These are phyloP conservation scores for Trichoderma simmonsii DNA, from an alignment of 2,329 filamentous ascomycete genomes.

Conservation along the genomic window DNA sequence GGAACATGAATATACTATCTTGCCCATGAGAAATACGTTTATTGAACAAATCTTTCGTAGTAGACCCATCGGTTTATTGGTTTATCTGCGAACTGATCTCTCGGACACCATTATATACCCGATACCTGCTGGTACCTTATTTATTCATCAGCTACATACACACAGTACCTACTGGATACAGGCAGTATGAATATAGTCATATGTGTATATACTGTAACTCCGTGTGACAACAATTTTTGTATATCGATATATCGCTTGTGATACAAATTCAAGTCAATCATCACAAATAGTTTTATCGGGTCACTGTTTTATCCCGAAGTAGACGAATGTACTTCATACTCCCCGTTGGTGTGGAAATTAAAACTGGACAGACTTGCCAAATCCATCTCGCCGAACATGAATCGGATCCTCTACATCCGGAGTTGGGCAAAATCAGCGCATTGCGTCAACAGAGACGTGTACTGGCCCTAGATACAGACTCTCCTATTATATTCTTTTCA, in stretches of 20 bases:
- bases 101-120: neutral
- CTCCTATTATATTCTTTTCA: neutral
- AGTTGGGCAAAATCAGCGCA: neutral
- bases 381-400: neutral
- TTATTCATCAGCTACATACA: neutral
- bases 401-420: neutral
- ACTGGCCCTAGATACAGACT: neutral
- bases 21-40: neutral
- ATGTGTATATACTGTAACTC: neutral
- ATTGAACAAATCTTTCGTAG: fast-evolving
- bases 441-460: neutral
- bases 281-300: fast-evolving
- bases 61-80: neutral
- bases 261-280: neutral
- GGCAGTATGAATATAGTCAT: neutral
- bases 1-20: too few species aligned
- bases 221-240: neutral
- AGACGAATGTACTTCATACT: neutral
- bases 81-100: neutral
- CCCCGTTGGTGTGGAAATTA: neutral
- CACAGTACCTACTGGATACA: neutral
- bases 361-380: neutral
- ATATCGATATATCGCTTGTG: neutral
- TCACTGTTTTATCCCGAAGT: neutral
- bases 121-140: neutral